Base-by-base conservation (phyloP, 345 rosid genomes). In the Draba incana region DNA sequence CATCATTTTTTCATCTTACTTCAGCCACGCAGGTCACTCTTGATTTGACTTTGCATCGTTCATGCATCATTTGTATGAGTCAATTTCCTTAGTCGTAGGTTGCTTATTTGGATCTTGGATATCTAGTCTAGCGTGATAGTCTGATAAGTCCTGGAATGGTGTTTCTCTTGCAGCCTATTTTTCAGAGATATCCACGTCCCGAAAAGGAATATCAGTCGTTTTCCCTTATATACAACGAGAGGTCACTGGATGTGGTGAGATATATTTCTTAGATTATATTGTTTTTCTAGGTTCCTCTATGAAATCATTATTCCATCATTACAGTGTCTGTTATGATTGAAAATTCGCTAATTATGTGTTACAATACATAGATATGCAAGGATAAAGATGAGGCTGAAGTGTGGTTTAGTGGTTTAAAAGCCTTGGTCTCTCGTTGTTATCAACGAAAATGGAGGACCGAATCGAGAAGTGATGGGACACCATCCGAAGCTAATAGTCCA, bases 191-290 rank as follows among this genome's bases (percentile, higher is more conserved):
- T 82, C 99, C 98, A 25, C 92, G 98, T 24, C 99, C 99, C 3
- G 99, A 95, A 79, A 95, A 95, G 85, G 99, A 95, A 77, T 95
- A 92, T 68, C 99, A 95, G 69, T 94, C 99, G 6, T 94, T 94
- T 81, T 94, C 99, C 10, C 96, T 94, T 63, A 89, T 89, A 75
- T 94, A 94, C 69, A 85, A 79, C 44, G 99, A 92, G 48, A 86
- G 99, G 57, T 92, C 99, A 14, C 66, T 94, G 51, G 99, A 94
- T 83, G 75, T 92, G 98, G 99, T 94, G 80, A 83, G 84, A 4
- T 68, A 57, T 68, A 57, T 59, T 62, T 15, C 10, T 77, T 69
- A 14, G 7, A 14, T 37, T 55, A 25, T 15, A 20, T 53, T 52
- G 1, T 12, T 24, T 56, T 38, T 67, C 35, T 23, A 54, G 20